phyloP scores from a whole-genome alignment of 2,329 filamentous ascomycete species.

The Pseudomassariella vexata region DNA sequence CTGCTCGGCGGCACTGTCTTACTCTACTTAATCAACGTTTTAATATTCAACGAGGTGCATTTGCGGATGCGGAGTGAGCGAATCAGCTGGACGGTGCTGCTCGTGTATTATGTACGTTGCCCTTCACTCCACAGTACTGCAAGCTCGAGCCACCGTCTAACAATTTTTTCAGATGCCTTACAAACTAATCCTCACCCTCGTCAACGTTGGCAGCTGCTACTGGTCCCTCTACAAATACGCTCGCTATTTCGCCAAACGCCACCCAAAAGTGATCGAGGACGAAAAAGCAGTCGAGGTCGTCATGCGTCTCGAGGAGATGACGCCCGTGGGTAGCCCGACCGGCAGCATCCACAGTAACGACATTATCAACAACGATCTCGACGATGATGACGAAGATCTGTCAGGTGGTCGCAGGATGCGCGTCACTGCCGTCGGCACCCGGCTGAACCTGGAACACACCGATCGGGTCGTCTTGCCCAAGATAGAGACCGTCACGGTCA shows the following conservation, averaged over 20 bases:
- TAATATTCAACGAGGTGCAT: conserved; percentile 43
- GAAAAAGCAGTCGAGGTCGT: conserved; percentile 17
- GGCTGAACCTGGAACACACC: no score
- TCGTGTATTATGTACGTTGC: conserved; percentile 30
- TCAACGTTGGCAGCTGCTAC: conserved; percentile 36
- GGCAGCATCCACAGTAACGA: no score
- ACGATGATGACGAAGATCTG: conserved; percentile 3
- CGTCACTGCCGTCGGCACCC: no score
- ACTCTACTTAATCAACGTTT: conserved; percentile 35
- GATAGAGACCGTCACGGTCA: no score
- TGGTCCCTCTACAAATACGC: conserved; percentile 38
- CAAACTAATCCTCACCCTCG: conserved; percentile 35
- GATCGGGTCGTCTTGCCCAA: no score
- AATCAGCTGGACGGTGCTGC: conserved; percentile 27
- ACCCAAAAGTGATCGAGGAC: conserved; percentile 42
- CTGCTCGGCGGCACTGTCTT: conserved; percentile 30
- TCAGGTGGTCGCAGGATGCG: no score
- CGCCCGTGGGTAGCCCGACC: neutral
- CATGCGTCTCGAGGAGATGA: conserved; percentile 11
- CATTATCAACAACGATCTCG: neutral
- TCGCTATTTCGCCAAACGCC: conserved; percentile 37
- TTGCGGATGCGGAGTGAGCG: conserved; percentile 37
- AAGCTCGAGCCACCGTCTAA: neutral
- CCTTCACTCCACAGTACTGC: neutral
- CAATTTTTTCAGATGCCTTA: conserved; percentile 22